Conservation (phyloP, 2,329 filamentous ascomycete species). For the Pochonia chlamydosporia region DNA sequence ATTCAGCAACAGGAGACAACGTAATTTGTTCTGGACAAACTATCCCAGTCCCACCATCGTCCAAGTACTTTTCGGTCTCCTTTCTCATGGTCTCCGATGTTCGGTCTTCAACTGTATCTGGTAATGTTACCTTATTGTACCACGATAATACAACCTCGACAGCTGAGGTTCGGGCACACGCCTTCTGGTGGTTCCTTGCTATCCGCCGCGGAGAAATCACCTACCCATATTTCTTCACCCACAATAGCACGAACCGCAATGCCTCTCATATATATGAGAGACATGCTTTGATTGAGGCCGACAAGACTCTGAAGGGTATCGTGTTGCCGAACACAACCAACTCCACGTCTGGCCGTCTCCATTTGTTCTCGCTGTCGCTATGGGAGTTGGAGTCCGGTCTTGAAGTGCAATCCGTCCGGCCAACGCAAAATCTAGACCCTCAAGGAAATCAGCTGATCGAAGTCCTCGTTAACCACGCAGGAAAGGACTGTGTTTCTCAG, state of each 20-base stretch:
- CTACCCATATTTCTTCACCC: slow-evolving; percentile 34
- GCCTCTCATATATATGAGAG: slow-evolving; percentile 39
- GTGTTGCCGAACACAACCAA: slow-evolving; percentile 33
- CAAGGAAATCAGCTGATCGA: slow-evolving; percentile 34
- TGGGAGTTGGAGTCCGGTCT: slow-evolving; percentile 17
- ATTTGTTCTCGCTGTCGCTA: slow-evolving; percentile 37
- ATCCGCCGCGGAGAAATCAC: slow-evolving; percentile 41
- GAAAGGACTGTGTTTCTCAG: slow-evolving; percentile 27
- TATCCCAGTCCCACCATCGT: slow-evolving; percentile 23
- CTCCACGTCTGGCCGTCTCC: slow-evolving; percentile 29
- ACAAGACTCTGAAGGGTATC: slow-evolving; percentile 32
- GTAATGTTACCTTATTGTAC: slow-evolving; percentile 36
- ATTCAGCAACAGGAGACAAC: slow-evolving; percentile 30
- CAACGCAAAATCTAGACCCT: slow-evolving; percentile 36
- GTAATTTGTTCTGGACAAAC: slow-evolving; percentile 35
- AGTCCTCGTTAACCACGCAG: slow-evolving; percentile 30
- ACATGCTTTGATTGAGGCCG: slow-evolving; percentile 28
- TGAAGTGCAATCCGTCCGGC: slow-evolving; percentile 32
- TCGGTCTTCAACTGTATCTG: slow-evolving; percentile 29
- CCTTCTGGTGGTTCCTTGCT: slow-evolving; percentile 38
- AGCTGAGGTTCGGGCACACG: slow-evolving; percentile 36
- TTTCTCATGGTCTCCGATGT: slow-evolving; percentile 37
- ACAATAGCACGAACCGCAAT: slow-evolving; percentile 34
- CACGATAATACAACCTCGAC: slow-evolving; percentile 31
- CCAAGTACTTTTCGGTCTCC: slow-evolving; percentile 34